Base-by-base conservation (phyloP, 208 protist species). In the Phytomonas francai region DNA sequence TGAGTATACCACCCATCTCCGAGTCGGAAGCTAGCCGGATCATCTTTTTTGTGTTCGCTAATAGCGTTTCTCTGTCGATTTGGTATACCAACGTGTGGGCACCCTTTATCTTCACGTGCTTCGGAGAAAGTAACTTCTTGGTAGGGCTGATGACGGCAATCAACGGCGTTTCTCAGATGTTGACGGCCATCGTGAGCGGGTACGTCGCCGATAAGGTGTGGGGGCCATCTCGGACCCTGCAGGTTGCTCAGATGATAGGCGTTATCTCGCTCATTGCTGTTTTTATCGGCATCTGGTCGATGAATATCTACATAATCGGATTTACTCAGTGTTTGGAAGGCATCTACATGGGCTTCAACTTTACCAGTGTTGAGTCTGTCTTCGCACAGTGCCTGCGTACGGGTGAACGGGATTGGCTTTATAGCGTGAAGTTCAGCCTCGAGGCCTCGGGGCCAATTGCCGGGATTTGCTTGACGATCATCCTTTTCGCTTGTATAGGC, bases 61-160 rank as follows among this genome's bases (percentile, higher is more conserved):
- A 91, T 71, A 91, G 82, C 51, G 75, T 91, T 27, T 79, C 85
- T 19, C 79, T 76, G 11, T 91, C 85, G 39, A 80, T 91, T 42
- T 91, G 85, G 83, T 87, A 87, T 79, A 85, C 76, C 65, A 86
- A 87, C 71, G 79, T 80, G 22, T 91, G 85, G 83, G 75, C 82
- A 28, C 85, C 85, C 25, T 88, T 83, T 36, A 77, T 91, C 28
- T 91, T 76, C 63, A 63, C 74, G 12, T 32, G 76, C 39, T 88
- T 88, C 67, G 72, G 75, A 51, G 59, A 71, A 30, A 86, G 81
- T 62, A 91, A 91, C 72, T 14, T 79, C n/a, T 69, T 76, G 22
- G 85, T 91, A 61, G 85, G 85, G 30, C 65, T 88, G 25, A 82
- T 91, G 68, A 67, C 82, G 6, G 85, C 77, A 54, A 72, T 85